These are phyloP conservation scores for Blastobotrys robertii DNA, from an alignment of 805 yeast genomes.

Conservation along the genomic window DNA sequence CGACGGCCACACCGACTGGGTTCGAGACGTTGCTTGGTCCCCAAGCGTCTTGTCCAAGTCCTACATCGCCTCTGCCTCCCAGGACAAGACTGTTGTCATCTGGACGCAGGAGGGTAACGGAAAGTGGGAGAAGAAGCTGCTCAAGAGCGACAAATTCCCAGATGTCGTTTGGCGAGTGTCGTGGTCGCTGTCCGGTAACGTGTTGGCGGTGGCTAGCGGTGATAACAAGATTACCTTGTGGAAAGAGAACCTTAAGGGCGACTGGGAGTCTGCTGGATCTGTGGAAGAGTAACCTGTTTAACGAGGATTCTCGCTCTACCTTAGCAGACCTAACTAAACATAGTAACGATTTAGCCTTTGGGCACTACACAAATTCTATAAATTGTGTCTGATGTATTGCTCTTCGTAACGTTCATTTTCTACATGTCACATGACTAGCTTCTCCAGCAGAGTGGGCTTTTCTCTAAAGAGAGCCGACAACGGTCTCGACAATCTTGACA, in stretches of 20 bases:
- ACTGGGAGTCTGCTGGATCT: constrained; percentile 97
- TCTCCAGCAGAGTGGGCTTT: too few species aligned
- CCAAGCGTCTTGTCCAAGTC: constrained; percentile 80
- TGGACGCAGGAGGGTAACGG: constrained; percentile 77
- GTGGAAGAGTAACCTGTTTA: constrained; percentile 55
- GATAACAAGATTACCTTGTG: constrained; percentile 93
- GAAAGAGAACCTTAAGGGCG: constrained; percentile 88
- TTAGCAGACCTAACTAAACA: background rate
- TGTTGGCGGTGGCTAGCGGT: constrained; percentile 91
- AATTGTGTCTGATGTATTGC: background rate
- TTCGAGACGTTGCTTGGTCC: constrained; percentile 97
- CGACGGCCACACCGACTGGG: constrained; percentile 96
- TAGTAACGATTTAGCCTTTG: background rate
- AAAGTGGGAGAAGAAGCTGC: constrained; percentile 71
- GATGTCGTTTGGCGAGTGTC: constrained; percentile 98
- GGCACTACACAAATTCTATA: background rate
- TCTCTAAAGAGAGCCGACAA: constrained; percentile 13
- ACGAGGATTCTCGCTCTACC: background rate
- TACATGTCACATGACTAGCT: too few species aligned
- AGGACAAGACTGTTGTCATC: constrained; percentile 86
- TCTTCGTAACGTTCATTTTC: background rate
- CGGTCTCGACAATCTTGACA: constrained; percentile 42
- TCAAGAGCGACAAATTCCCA: constrained; percentile 76
- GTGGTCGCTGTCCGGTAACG: constrained; percentile 94
- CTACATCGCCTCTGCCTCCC: constrained; percentile 93